Conservation (phyloP, 208 protist genomes). For the Trichomonas tenax region DNA sequence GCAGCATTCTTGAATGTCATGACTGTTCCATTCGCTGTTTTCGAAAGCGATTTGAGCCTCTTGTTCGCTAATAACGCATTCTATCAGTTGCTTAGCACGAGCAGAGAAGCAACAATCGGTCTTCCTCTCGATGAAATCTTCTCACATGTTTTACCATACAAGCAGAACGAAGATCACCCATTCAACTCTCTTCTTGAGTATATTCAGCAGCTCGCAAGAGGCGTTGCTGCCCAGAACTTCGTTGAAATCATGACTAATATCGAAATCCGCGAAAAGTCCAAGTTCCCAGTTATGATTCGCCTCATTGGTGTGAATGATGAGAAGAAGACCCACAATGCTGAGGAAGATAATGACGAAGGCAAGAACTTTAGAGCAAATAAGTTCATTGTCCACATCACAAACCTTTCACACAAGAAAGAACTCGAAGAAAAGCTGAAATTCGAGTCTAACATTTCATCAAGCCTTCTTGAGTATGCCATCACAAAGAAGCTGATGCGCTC, state of each 20-base stretch:
- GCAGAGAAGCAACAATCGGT: not conserved
- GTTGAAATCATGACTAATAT: not conserved
- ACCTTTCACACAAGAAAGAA: not conserved
- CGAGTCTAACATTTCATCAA: not conserved
- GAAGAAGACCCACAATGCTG: not conserved
- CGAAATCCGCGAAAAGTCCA: not conserved
- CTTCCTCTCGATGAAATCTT: not conserved
- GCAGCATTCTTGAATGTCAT: not conserved
- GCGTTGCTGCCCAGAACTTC: not conserved
- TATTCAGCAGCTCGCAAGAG: not conserved
- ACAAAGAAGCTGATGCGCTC: not conserved
- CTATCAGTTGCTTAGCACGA: not conserved
- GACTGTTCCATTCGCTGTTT: not conserved
- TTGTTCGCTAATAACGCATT: not conserved
- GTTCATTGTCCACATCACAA: too few relatives aligned
- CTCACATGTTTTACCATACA: not conserved
- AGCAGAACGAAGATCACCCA: not conserved
- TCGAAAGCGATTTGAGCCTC: not conserved
- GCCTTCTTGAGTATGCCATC: not conserved
- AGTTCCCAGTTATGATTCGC: not conserved
- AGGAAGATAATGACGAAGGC: not conserved
- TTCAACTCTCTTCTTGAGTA: not conserved
- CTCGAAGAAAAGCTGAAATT: not conserved
- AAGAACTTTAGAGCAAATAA: not conserved
- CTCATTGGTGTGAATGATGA: not conserved